A percentile compares a stretch with the other conserved stretches of the same genome.
These are phyloP conservation scores for Trebouxia sp. DNA, from an alignment of 139 green algal species.

Conservation along the genomic window DNA sequence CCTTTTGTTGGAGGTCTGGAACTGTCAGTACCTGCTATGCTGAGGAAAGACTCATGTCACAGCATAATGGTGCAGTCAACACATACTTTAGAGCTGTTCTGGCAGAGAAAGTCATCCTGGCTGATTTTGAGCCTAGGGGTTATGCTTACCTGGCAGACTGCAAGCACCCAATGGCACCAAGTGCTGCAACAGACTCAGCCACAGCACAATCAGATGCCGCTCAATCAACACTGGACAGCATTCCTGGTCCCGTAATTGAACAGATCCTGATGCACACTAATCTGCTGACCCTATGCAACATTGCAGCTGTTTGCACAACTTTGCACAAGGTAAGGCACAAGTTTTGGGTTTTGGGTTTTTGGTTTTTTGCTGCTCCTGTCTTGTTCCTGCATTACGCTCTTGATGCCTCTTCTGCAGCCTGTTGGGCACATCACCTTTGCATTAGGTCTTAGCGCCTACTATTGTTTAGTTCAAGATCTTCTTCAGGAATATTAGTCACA, in stretches of 20 bases:
- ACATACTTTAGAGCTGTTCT: slow-evolving; percentile 17
- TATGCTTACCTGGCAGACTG: neutral
- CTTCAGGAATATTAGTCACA: too few relatives aligned
- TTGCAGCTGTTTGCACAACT: neutral
- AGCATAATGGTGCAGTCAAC: slow-evolving; percentile 12
- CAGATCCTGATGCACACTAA: neutral
- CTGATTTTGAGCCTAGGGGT: slow-evolving; percentile 7
- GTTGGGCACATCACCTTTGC: too few relatives aligned
- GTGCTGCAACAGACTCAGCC: too few relatives aligned
- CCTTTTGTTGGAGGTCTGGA: too few relatives aligned
- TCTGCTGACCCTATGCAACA: neutral
- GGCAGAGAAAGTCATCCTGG: neutral
- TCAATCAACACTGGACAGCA: neutral
- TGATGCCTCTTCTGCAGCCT: neutral
- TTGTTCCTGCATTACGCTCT: neutral
- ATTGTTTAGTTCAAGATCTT: too few relatives aligned
- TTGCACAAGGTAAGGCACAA: neutral
- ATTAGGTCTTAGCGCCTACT: too few relatives aligned
- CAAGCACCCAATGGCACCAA: neutral
- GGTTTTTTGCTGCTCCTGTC: neutral
- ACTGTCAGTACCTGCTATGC: too few relatives aligned
- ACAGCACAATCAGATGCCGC: too few relatives aligned
- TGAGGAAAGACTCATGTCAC: too few relatives aligned
- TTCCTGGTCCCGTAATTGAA: neutral
- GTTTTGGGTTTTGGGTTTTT: too few relatives aligned